phyloP scores from a whole-genome alignment of 2,329 filamentous ascomycete genomes.

The Scortechinia acanthostroma region DNA sequence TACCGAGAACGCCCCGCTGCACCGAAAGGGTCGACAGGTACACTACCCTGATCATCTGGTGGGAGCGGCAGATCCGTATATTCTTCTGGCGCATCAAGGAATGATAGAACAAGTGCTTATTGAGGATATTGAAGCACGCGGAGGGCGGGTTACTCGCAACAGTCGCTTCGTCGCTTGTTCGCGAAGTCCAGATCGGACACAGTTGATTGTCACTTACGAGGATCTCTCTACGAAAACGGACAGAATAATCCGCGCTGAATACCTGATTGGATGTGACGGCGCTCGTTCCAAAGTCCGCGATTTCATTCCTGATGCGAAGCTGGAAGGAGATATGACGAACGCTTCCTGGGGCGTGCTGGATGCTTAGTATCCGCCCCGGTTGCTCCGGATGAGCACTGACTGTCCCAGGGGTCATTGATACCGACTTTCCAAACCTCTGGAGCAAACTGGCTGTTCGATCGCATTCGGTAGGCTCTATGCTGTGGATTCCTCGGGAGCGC shows the following conservation, averaged over 20 bases:
- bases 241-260: slow-evolving; percentile 44
- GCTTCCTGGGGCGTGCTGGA: slow-evolving; percentile 69
- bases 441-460: slow-evolving; percentile 66
- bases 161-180: slow-evolving; percentile 46
- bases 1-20: not conserved
- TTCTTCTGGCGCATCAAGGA: slow-evolving; percentile 59
- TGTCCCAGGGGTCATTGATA: slow-evolving; percentile 37
- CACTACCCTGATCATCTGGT: slow-evolving; percentile 19
- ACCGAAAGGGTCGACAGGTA: not conserved
- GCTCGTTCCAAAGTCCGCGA: slow-evolving; percentile 66
- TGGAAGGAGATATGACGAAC: slow-evolving; percentile 37
- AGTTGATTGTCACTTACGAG: slow-evolving; percentile 26
- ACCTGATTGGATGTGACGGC: slow-evolving; percentile 67
- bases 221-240: slow-evolving; percentile 21
- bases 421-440: slow-evolving; percentile 70
- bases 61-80: slow-evolving; percentile 42
- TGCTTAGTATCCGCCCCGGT: slow-evolving; percentile 32
- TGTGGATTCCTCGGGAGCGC: slow-evolving; percentile 69
- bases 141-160: slow-evolving; percentile 54
- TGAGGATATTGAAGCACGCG: slow-evolving; percentile 59
- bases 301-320: slow-evolving; percentile 42
- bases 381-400: not conserved
- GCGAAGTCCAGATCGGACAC: slow-evolving; percentile 35
- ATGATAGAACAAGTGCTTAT: slow-evolving; percentile 70
- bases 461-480: slow-evolving; percentile 58